Evolutionary conservation across 495 filamentous ascomycete species (phyloP).

Genomic region (Usnea hakonensis): DNA sequence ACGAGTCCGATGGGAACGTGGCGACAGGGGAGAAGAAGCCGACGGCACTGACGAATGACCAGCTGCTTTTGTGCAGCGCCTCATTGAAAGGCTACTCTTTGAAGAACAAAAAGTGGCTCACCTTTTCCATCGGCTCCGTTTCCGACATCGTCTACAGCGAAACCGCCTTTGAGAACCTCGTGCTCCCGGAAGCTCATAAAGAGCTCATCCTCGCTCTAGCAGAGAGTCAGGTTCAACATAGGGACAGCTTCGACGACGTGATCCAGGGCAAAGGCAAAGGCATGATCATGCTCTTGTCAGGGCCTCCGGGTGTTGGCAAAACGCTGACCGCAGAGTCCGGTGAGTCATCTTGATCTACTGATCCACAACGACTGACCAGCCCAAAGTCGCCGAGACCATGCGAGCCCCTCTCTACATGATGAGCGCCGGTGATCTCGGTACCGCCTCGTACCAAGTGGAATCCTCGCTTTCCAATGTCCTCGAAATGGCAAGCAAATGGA

Average conservation of each 20-base stretch:
- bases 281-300: conserved; percentile 31
- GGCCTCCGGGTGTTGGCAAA: conserved; percentile 38
- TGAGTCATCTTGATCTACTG: conserved; percentile 3
- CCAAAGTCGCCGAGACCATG: conserved; percentile 20
- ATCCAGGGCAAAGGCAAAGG: conserved; percentile 42
- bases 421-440: conserved; percentile 21
- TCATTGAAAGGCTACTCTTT: conserved; percentile 37
- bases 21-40: not conserved
- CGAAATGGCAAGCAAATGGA: conserved; percentile 26
- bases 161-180: conserved; percentile 39
- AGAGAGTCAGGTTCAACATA: conserved; percentile 38
- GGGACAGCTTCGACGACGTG: conserved; percentile 43
- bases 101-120: conserved; percentile 40
- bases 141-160: conserved; percentile 35
- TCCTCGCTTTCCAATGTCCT: conserved; percentile 22
- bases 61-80: conserved; percentile 20
- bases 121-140: conserved; percentile 36
- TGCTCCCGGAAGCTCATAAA: conserved; percentile 38
- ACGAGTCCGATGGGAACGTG: not conserved
- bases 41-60: not conserved
- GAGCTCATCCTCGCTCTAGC: conserved; percentile 47
- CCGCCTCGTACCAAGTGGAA: conserved; percentile 17
- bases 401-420: conserved; percentile 20
- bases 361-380: not conserved
- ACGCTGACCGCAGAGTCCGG: conserved; percentile 34